These are phyloP conservation scores for Kickxella alabastrina DNA, from an alignment of 192 early-diverging fungal species.

Conservation along the genomic window DNA sequence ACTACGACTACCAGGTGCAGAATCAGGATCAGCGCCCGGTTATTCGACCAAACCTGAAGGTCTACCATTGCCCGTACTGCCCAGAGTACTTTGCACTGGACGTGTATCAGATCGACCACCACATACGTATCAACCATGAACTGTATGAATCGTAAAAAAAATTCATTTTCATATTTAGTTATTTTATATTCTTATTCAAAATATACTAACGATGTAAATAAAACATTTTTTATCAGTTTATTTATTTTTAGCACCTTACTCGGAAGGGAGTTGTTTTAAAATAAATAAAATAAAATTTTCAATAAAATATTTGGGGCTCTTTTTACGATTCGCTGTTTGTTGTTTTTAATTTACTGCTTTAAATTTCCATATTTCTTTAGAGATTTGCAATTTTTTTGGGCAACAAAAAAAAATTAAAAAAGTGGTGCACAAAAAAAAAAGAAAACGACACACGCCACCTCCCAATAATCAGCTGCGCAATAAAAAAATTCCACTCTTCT, in stretches of 20 bases:
- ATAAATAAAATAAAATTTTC: too few species aligned
- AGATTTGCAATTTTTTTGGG: background rate
- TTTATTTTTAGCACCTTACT: too few species aligned
- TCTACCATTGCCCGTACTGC: constrained; percentile 42
- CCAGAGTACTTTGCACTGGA: constrained; percentile 45
- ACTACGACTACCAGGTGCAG: too few species aligned
- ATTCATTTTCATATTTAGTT: too few species aligned
- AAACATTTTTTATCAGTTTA: too few species aligned
- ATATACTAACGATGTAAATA: too few species aligned
- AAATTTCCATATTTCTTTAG: too few species aligned
- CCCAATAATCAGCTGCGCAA: background rate
- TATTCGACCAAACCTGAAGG: constrained; percentile 5
- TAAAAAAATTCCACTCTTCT: background rate
- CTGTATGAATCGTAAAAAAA: background rate
- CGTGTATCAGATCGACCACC: constrained; percentile 40
- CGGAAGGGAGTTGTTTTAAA: too few species aligned
- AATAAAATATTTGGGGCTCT: too few species aligned
- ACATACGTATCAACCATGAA: constrained; percentile 39
- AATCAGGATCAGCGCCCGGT: too few species aligned
- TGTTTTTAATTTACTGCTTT: background rate
- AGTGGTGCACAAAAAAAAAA: background rate
- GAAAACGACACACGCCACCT: background rate
- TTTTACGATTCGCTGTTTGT: background rate
- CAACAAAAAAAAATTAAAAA: background rate
- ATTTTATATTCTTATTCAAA: too few species aligned